Conservation (phyloP, 495 filamentous ascomycete species). For the Penicillium egyptiacum region DNA sequence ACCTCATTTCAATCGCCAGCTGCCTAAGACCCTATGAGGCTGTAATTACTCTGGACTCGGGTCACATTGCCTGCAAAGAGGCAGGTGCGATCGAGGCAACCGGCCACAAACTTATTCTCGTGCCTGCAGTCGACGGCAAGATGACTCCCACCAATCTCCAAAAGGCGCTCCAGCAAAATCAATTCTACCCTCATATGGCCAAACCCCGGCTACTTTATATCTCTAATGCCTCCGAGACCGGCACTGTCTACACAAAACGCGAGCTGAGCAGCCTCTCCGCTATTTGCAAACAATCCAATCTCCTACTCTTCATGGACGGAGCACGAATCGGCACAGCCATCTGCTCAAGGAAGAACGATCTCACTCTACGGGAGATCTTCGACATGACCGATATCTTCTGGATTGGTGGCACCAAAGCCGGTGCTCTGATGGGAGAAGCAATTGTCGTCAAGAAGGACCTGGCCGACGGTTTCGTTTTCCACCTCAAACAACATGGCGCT, state of each 20-base stretch:
- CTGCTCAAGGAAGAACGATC: conserved; percentile 33
- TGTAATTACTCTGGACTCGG: conserved; percentile 41
- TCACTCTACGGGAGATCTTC: conserved; percentile 40
- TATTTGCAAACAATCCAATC: conserved; percentile 33
- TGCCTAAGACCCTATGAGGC: conserved; percentile 47
- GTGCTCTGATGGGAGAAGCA: conserved; percentile 44
- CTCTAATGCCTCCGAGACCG: conserved; percentile 46
- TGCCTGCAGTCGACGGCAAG: conserved; percentile 41
- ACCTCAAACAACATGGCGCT: conserved; percentile 48
- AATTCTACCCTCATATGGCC: conserved; percentile 47
- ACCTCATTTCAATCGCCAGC: conserved; percentile 46
- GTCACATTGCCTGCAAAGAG: conserved; percentile 46
- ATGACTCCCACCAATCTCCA: conserved; percentile 40
- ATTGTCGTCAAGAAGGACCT: conserved; percentile 40
- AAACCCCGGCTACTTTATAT: conserved; percentile 47
- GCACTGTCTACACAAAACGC: conserved; percentile 40
- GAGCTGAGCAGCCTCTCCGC: conserved; percentile 37
- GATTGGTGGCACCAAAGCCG: conserved; percentile 49
- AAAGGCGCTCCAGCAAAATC: conserved; percentile 37
- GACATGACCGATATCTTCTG: conserved; percentile 46
- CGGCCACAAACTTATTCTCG: conserved; percentile 46
- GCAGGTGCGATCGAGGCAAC: conserved; percentile 48
- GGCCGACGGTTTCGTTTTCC: conserved; percentile 43
- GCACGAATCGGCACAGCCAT: conserved; percentile 44
- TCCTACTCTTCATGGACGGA: conserved; percentile 45